Base-by-base conservation (phyloP, 805 yeast genomes). In the Metschnikowia reukaufii region DNA sequence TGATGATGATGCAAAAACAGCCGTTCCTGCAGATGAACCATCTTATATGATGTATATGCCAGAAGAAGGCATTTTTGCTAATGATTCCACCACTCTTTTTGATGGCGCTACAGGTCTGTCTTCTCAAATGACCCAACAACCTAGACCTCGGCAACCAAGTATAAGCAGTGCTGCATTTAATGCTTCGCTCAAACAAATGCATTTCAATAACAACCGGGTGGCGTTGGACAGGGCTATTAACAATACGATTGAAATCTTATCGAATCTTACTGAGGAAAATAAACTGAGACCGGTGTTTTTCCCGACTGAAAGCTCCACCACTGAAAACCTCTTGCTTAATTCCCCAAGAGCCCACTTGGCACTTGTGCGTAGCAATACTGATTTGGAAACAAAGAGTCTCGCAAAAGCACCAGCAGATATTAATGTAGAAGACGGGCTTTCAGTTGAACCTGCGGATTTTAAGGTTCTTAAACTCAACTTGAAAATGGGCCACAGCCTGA, bases 161-260 rank as follows among this genome's bases (percentile, higher is more conserved):
- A 56, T 51, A 46, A 49, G 50, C 39, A 51, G 52, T 46, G 52
- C 49, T 51, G 72, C 59, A n/a, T 58, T 74, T 49, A 70, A 74
- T 38, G 72, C 84, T 1, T 84, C 89, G 43, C 62, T 85, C 27
- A 81, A 83, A 48, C 96, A 91, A 60, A 67, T 85, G 47, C 86
- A 81, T 50, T 92, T 86, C 63, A 88, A 88, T 60, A 83, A 84
- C 56, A 83, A 84, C 67, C 77, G 86, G 45, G 69, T 81, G 0
- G 76, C 84, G 0, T 69, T 91, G 45, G 84, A 81, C 48, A 70
- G 86, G 42, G 74, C 84, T 1, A 83, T 86, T 47, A 68, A 74
- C 49, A 72, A 77, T 25, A 77, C 84, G 1, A 67, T 75, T 12
- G 77, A 74, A 32, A 58, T 84, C 21, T 59, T 86, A 40, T 59